Percentiles rank a stretch among this genome's conserved stretches.
phyloP scores from a whole-genome alignment of 2,329 filamentous ascomycete species.

The Penicillium sp. region DNA sequence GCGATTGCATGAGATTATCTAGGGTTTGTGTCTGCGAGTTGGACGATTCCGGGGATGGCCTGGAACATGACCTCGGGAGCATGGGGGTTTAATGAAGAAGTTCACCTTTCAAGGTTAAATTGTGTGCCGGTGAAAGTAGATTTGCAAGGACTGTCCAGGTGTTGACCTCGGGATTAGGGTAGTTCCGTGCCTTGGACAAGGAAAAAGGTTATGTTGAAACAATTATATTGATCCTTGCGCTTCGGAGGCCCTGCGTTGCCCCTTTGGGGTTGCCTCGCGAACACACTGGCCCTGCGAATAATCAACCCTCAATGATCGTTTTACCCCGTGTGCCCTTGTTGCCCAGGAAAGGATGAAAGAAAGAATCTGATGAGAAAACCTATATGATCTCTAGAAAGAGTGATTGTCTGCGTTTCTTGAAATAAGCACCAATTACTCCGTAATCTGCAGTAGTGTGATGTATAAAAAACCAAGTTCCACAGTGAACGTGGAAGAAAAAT shows the following conservation, averaged over 20 bases:
- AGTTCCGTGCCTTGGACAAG: not conserved
- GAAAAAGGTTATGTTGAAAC: not conserved
- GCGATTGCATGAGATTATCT: not conserved
- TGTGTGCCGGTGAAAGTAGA: too few species aligned
- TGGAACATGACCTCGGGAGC: not conserved
- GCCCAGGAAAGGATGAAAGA: not conserved
- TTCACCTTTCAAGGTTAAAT: too few species aligned
- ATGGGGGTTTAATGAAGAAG: too few species aligned
- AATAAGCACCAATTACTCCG: too few species aligned
- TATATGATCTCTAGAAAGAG: too few species aligned
- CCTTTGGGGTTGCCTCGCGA: slow-evolving; percentile 9
- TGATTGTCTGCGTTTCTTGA: too few species aligned
- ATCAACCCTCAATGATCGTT: not conserved
- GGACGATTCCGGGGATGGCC: not conserved
- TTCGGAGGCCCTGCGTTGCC: slow-evolving; percentile 3
- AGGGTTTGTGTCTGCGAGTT: not conserved
- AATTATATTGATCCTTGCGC: slow-evolving; percentile 8
- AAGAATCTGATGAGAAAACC: not conserved
- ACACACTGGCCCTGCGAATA: not conserved
- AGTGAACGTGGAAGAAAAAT: not conserved
- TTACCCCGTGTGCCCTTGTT: not conserved
- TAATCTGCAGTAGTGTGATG: not conserved
- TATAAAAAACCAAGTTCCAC: not conserved
- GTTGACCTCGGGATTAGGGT: not conserved
- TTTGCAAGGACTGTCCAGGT: not conserved